These are phyloP conservation scores for Linnemannia hyalina DNA, from an alignment of 192 early-diverging fungal species.

Conservation along the genomic window DNA sequence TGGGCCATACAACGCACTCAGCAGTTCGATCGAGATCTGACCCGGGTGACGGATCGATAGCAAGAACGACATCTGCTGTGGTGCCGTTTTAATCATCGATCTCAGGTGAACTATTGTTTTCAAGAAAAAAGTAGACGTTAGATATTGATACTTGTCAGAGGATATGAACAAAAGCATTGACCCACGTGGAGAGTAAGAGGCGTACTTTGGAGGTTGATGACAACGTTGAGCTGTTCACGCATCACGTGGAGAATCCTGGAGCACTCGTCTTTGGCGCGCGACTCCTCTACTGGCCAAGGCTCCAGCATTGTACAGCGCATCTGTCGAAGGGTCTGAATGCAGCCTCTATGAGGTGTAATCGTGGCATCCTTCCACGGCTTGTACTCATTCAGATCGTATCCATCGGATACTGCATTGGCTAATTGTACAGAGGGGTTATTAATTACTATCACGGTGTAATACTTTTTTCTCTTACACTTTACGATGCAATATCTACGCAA, in stretches of 20 bases:
- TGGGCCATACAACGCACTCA: constrained; percentile 48
- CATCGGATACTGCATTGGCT: constrained; percentile 49
- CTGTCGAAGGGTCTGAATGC: constrained; percentile 13
- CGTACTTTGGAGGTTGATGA: constrained; percentile 51
- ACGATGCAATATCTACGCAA: background rate
- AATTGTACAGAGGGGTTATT: background rate
- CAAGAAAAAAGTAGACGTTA: background rate
- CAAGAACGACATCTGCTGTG: constrained; percentile 39
- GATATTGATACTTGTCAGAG: too few species aligned
- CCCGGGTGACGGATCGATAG: constrained; percentile 51
- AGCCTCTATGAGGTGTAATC: constrained; percentile 23
- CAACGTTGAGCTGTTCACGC: constrained; percentile 54
- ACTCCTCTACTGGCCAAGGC: constrained; percentile 43
- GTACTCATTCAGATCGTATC: constrained; percentile 40
- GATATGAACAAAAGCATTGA: background rate
- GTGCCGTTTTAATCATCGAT: constrained; percentile 37
- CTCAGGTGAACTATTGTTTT: constrained; percentile 31
- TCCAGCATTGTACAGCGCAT: constrained; percentile 31
- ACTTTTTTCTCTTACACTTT: background rate
- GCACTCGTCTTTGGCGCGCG: constrained; percentile 44
- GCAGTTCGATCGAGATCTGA: constrained; percentile 44
- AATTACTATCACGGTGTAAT: background rate
- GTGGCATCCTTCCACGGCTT: constrained; percentile 49
- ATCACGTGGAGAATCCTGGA: constrained; percentile 45
- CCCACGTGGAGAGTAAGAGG: background rate